Conservation (phyloP, 352 stramenopile genomes). For the Pythium angustatum region DNA sequence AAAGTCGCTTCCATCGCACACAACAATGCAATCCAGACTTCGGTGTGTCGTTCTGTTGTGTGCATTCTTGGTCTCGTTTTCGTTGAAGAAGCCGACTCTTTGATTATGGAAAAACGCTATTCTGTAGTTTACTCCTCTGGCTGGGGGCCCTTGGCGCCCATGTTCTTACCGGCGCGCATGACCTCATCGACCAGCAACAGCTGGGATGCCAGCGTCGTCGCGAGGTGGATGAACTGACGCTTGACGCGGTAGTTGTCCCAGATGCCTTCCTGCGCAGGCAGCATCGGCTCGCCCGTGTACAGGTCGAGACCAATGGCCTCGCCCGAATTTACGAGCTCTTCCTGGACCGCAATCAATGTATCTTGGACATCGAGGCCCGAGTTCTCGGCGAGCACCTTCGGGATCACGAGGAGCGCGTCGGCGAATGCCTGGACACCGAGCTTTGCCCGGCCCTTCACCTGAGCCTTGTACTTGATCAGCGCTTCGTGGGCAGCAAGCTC, state of each 20-base stretch:
- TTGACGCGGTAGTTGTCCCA: slow-evolving; percentile 99
- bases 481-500: slow-evolving; percentile 93
- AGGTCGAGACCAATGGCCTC: slow-evolving; percentile 96
- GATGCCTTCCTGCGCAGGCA: slow-evolving; percentile 95
- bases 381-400: slow-evolving; percentile 96
- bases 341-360: slow-evolving; percentile 95
- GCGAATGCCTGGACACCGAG: slow-evolving; percentile 98
- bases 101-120: slow-evolving; percentile 24
- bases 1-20: not conserved
- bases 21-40: not conserved
- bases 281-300: slow-evolving; percentile 95
- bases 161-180: slow-evolving; percentile 98
- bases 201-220: slow-evolving; percentile 98
- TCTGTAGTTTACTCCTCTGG: slow-evolving; percentile 59
- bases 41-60: slow-evolving; percentile 5
- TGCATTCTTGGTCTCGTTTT: not conserved
- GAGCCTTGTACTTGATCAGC: slow-evolving; percentile 80
- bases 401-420: slow-evolving; percentile 96
- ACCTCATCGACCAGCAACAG: slow-evolving; percentile 99
- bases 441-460: slow-evolving; percentile 96
- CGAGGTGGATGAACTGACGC: slow-evolving; percentile 97
- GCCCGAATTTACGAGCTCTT: slow-evolving; percentile 92
- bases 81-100: not conserved
- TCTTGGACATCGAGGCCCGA: slow-evolving; percentile 92
- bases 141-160: slow-evolving; percentile 78